phyloP scores from a whole-genome alignment of 1,284 basidiomycete genomes.

The Sphagnurus paluster region DNA sequence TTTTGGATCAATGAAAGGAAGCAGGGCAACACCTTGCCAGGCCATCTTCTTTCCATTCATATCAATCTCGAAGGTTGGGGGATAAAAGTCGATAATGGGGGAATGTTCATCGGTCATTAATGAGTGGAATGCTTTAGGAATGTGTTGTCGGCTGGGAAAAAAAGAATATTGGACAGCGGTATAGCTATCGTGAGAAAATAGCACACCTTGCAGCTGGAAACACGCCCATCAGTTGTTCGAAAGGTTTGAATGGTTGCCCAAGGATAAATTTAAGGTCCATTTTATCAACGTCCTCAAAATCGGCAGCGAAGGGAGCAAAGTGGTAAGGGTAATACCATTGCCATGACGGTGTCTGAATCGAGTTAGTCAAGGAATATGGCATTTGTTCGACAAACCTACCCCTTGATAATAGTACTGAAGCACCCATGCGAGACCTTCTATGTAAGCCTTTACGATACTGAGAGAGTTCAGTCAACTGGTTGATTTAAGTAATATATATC shows the following conservation, averaged over 20 bases:
- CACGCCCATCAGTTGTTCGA: conserved; percentile 97
- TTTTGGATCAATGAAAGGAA: conserved; percentile 94
- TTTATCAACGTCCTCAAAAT: conserved; percentile 82
- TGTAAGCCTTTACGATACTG: conserved; percentile 82
- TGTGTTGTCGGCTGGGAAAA: conserved; percentile 75
- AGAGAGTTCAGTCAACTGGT: conserved; percentile 18
- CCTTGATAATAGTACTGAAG: conserved; percentile 99
- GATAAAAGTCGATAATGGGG: conserved; percentile 97
- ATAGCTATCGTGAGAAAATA: neutral
- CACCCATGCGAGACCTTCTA: conserved; percentile 97
- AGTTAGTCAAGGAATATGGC: conserved; percentile 15
- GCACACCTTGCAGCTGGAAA: conserved; percentile 89
- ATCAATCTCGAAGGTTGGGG: conserved; percentile 90
- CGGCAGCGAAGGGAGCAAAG: conserved; percentile 97
- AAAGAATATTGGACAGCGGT: conserved; percentile 13
- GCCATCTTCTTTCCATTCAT: conserved; percentile 99
- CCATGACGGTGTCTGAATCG: conserved; percentile 88
- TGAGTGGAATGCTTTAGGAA: conserved; percentile 83
- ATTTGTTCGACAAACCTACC: conserved; percentile 44
- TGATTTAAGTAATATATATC: conserved; percentile 3
- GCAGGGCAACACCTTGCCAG: conserved; percentile 97
- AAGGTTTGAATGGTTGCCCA: conserved; percentile 93
- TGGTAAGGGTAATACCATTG: conserved; percentile 99
- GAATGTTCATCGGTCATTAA: conserved; percentile 90
- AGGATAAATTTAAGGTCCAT: conserved; percentile 81